Evolutionary conservation across 2,329 filamentous ascomycete genomes (phyloP), one percentile per base, ranked within the genome.

Genomic region (Fusarium gaditjirri): DNA sequence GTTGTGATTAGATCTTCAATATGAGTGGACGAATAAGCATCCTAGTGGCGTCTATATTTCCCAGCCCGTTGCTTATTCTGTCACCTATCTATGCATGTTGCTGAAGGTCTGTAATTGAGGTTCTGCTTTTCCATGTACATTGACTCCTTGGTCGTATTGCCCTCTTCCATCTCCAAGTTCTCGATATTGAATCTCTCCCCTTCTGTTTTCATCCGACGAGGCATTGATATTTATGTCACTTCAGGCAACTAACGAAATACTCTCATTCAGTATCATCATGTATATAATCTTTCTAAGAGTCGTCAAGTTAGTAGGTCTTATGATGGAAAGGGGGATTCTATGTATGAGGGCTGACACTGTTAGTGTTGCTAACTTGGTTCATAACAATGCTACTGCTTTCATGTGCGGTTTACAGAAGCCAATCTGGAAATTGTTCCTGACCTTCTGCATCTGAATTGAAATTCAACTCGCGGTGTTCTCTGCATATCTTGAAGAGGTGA

Each of bases 371-470:
- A 14, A 17, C 44, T 8, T 47, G 19, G 44, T 12, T n/a, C 6
- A 47, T 13, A 4, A 10, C 1, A n/a, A 17, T 19, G 27, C 14
- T 47, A 9, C 2, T 0, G 1, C 21, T 31, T 7, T n/a, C 44
- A n/a, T 8, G 10, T n/a, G 21, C 14, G 1, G n/a, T 21, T 3
- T 0, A n/a, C 44, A n/a, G 10, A n/a, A 31, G 2, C 3, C 3
- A 12, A 5, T 17, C 0, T 12, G 10, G 10, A 29, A 2, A n/a
- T 3, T 16, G 4, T 12, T 0, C 1, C 11, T 31, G 5, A 10
- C 3, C 3, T 47, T n/a, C 21, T 5, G 3, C 8, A 0, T 29
- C 1, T 12, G 5, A 4, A 6, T n/a, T 8, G 0, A 16, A 12
- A 8, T 16, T 11, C 14, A 46, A 11, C 27, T n/a, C 9, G 19